Base-by-base conservation (phyloP, 352 stramenopile species). In the Pythium dissimile region DNA sequence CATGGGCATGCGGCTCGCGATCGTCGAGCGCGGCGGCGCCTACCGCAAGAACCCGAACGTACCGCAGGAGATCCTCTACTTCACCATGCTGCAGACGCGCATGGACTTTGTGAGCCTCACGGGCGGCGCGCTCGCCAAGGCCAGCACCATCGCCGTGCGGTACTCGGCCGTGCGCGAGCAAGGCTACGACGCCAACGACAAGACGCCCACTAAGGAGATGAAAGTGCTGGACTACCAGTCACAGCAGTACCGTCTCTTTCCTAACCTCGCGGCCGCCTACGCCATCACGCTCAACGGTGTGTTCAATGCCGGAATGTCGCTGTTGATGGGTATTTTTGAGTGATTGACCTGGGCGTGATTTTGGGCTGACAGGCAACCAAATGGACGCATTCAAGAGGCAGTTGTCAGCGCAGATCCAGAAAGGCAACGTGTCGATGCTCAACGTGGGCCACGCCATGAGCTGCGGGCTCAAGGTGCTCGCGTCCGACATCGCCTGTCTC, bases 201-300 rank as follows among this genome's bases (percentile, higher is more conserved):
- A 78, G 43, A 62, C 72, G 2, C 55, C 67, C 0, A 80, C 69
- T 26, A 67, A 73, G 2, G 92, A 98, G 68, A 54, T 89, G 18
- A 92, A 96, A 61, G 86, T 99, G 57, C 69, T 99, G 37, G 92
- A 98, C 59, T 98, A 98, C 67, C 90, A 94, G 48, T 91, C 92
- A 67, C 94, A 99, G 71, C 94, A 98, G 68, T 95, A 98, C 71
- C 89, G 94, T 16, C 75, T 99, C 16, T 79, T 98, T 30, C 93
- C 94, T 28, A 69, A 97, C 37, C 63, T 99, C 30, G 94, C 94
- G 13, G 75, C 79, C 6, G 87, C 90, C 8, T 98, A 98, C 63
- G 93, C 88, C 75, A 97, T 77, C 81, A 96, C 72, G 79, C 43
- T 86, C 34, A 83, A 64, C 7, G 76, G n/a, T n/a, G n/a, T n/a